Conservation (phyloP, 108 stramenopile species). For the Seminavis robusta region DNA sequence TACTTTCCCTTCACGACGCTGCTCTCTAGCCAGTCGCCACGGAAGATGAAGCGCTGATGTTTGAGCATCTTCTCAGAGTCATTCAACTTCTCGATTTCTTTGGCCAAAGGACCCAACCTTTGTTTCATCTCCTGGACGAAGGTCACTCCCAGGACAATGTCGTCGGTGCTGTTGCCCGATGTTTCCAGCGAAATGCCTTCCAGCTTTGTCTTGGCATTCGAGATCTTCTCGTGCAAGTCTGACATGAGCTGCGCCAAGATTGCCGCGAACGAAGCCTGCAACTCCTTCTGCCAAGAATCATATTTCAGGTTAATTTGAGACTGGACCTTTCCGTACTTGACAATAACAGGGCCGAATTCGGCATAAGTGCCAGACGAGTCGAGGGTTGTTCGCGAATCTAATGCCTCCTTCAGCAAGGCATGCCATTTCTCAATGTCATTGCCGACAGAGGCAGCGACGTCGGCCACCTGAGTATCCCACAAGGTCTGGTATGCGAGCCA, state of each 20-base stretch:
- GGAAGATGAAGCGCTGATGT: slow-evolving; percentile 84
- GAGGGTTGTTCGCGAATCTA: slow-evolving; percentile 78
- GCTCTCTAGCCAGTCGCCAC: slow-evolving; percentile 89
- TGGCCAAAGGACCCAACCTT: slow-evolving; percentile 45
- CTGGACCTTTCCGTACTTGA: slow-evolving; percentile 91
- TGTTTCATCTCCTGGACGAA: slow-evolving; percentile 88
- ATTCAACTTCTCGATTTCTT: slow-evolving; percentile 60
- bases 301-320: slow-evolving; percentile 94
- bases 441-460: slow-evolving; percentile 76
- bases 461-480: slow-evolving; percentile 90
- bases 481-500: slow-evolving; percentile 96
- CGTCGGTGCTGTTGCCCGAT: slow-evolving; percentile 73
- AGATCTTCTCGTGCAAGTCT: slow-evolving; percentile 63
- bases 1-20: slow-evolving; percentile 79
- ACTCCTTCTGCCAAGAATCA: slow-evolving; percentile 97
- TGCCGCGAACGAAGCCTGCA: slow-evolving; percentile 85
- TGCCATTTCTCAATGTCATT: slow-evolving; percentile 89
- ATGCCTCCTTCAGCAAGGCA: slow-evolving; percentile 75
- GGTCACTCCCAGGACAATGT: slow-evolving; percentile 91
- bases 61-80: slow-evolving; percentile 84
- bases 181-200: slow-evolving; percentile 83
- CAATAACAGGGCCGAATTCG: slow-evolving; percentile 85
- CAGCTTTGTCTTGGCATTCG: slow-evolving; percentile 64
- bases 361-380: slow-evolving; percentile 76
- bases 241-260: slow-evolving; percentile 66